Evolutionary conservation across 306 rosid species (phyloP).

Genomic region (Lathyrus oleraceus): DNA sequence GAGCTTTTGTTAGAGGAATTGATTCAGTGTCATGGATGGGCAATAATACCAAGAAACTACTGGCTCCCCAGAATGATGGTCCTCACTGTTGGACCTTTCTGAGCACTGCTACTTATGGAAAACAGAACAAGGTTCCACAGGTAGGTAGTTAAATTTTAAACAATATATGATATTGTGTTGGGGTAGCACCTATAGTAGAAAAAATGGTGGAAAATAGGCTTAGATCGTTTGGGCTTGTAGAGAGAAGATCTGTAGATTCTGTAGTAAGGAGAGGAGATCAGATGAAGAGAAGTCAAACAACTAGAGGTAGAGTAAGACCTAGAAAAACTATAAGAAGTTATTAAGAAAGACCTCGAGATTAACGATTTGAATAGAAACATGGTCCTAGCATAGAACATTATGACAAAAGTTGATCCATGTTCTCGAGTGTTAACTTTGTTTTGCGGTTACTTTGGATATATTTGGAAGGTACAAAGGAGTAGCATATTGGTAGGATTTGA

Average conservation of each 20-base stretch:
- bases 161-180: not conserved
- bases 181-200: too few species aligned
- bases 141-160: slow-evolving; percentile 44
- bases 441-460: not conserved
- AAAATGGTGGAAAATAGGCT: too few species aligned
- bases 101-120: slow-evolving; percentile 81
- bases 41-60: slow-evolving; percentile 74
- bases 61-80: slow-evolving; percentile 50
- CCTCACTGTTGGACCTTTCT: slow-evolving; percentile 94
- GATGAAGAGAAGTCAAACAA: too few species aligned
- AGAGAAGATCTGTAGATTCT: too few species aligned
- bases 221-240: too few species aligned
- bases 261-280: too few species aligned
- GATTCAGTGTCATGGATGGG: slow-evolving; percentile 94
- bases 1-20: slow-evolving; percentile 90
- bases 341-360: too few species aligned
- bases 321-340: too few species aligned
- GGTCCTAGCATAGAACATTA: too few species aligned
- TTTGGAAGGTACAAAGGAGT: not conserved
- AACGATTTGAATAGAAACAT: too few species aligned
- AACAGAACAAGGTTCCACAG: slow-evolving; percentile 93
- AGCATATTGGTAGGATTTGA: slow-evolving; percentile 8
- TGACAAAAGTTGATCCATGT: too few species aligned
- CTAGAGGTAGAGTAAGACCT: too few species aligned
- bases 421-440: slow-evolving; percentile 20